phyloP scores from a whole-genome alignment of 2,329 filamentous ascomycete species.

The Hortaea sp. region DNA sequence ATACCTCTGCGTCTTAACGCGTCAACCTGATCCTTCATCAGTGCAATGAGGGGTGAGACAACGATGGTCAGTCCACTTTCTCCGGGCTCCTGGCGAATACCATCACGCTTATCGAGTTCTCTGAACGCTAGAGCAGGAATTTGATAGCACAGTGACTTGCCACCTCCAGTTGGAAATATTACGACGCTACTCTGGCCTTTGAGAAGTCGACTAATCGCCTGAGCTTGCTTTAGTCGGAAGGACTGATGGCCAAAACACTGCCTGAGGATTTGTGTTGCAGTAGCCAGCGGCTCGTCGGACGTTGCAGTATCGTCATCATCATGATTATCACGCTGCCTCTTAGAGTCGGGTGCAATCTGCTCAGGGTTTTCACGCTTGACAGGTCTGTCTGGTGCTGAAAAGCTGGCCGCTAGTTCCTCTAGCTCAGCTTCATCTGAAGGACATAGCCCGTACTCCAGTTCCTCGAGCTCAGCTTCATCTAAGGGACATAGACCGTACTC shows the following conservation, averaged over 20 bases:
- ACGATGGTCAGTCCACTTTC: conserved; percentile 76
- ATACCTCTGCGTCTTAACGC: conserved; percentile 69
- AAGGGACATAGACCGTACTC: background rate
- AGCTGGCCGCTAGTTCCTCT: conserved; percentile 9
- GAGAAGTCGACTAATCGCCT: conserved; percentile 34
- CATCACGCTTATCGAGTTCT: conserved; percentile 27
- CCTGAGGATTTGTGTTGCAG: conserved; percentile 28
- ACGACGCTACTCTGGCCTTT: conserved; percentile 59
- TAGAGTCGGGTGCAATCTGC: background rate
- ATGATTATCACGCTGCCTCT: conserved; percentile 4
- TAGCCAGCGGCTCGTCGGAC: conserved; percentile 3
- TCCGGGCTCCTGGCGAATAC: conserved; percentile 55
- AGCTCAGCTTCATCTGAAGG: conserved; percentile 17
- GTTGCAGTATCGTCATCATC: background rate
- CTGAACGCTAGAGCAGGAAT: conserved; percentile 71
- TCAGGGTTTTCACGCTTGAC: background rate
- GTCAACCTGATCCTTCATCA: conserved; percentile 94
- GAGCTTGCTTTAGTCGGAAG: conserved; percentile 39
- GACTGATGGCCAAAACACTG: conserved; percentile 31
- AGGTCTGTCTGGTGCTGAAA: background rate
- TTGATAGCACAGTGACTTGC: conserved; percentile 95
- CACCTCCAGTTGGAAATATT: conserved; percentile 93
- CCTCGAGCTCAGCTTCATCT: no score
- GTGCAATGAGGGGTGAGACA: conserved; percentile 79
- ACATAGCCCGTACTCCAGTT: conserved; percentile 14